Evolutionary conservation across 169 alveolate genomes (phyloP).

Genomic region (Plasmodium berghei): DNA sequence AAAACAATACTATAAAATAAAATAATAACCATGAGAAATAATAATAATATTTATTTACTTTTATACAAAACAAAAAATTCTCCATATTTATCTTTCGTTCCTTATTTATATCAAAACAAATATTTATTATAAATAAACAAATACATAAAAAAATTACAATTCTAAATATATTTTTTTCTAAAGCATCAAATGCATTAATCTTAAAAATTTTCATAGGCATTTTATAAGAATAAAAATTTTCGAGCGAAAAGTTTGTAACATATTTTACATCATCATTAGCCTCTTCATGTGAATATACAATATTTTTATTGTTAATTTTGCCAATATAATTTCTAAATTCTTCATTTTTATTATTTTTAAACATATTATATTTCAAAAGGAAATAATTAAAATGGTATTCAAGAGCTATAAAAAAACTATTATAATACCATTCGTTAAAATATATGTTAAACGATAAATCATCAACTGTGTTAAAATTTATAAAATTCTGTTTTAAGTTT

Average conservation of each 20-base stretch:
- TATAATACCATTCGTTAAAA: constrained; percentile 73
- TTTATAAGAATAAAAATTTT: constrained; percentile 24
- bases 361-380: constrained; percentile 12
- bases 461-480: constrained; percentile 51
- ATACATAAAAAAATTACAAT: constrained; percentile 46
- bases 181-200: constrained; percentile 60
- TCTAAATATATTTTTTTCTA: constrained; percentile 66
- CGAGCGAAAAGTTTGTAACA: constrained; percentile 6
- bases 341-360: background rate
- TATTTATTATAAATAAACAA: constrained; percentile 39
- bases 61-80: constrained; percentile 43
- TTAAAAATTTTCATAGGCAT: constrained; percentile 46
- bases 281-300: background rate
- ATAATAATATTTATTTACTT: constrained; percentile 67
- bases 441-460: constrained; percentile 46
- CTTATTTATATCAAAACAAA: constrained; percentile 63
- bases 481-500: constrained; percentile 65
- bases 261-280: background rate
- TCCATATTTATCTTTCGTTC: constrained; percentile 58
- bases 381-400: constrained; percentile 64
- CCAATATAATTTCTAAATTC: background rate
- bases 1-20: constrained; percentile 38
- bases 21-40: constrained; percentile 59
- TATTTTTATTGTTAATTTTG: background rate
- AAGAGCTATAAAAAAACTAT: constrained; percentile 54